Conservation (phyloP, 1,284 basidiomycete genomes). For the Coriolopsis trogii region DNA sequence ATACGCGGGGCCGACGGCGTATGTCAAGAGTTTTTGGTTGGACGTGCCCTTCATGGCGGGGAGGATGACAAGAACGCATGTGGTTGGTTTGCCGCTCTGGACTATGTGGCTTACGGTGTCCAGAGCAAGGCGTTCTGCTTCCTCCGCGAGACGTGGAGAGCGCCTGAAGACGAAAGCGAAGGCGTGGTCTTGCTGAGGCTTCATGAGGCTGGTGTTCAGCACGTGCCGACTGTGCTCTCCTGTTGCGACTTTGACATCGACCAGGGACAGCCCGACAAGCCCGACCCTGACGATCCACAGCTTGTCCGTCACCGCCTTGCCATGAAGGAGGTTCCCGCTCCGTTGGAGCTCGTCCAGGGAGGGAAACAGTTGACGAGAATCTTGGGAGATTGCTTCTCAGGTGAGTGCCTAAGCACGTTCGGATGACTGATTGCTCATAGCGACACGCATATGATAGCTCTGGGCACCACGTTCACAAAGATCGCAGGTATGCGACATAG, state of each 20-base stretch:
- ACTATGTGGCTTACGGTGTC: too few species aligned
- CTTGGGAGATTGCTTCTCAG: not conserved
- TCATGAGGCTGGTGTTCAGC: conserved; percentile 2
- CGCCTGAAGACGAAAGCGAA: not conserved
- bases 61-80: too few species aligned
- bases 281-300: too few species aligned
- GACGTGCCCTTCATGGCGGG: not conserved
- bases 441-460: conserved; percentile 1
- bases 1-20: not conserved
- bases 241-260: not conserved
- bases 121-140: conserved; percentile 4
- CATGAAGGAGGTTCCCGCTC: not conserved
- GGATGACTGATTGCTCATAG: not conserved
- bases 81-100: too few species aligned
- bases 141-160: conserved; percentile 14
- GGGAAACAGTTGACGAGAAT: not conserved
- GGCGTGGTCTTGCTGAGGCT: not conserved
- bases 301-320: not conserved
- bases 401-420: not conserved
- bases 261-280: not conserved
- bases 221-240: conserved; percentile 11
- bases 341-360: not conserved
- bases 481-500: too few species aligned
- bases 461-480: too few species aligned
- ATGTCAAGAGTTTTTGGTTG: conserved; percentile 6